A percentile compares a stretch with the other conserved stretches of the same genome.
These are phyloP conservation scores for Rhytidiadelphus loreus DNA, from an alignment of 225 moss, liverwort and hornwort species.

Conservation along the genomic window DNA sequence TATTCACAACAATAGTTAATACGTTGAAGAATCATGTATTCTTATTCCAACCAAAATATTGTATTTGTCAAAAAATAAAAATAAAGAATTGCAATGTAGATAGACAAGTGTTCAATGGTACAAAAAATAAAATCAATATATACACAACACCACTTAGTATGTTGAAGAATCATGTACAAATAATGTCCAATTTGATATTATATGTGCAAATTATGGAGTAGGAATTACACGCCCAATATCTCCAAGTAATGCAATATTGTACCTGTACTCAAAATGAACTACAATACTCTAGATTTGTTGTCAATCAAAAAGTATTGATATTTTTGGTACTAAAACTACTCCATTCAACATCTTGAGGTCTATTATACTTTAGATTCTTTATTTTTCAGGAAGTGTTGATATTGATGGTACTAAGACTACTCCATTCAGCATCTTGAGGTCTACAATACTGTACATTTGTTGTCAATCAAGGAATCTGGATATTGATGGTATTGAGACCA, in stretches of 20 bases:
- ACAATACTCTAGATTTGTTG: background rate
- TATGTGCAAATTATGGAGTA: background rate
- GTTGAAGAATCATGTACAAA: background rate
- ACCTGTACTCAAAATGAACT: rapidly evolving
- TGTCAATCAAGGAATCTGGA: background rate
- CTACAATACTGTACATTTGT: rapidly evolving
- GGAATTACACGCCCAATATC: background rate
- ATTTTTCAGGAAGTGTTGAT: background rate
- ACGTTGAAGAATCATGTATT: no score
- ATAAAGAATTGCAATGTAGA: no score
- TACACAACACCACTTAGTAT: no score
- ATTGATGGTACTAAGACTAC: background rate
- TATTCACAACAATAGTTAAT: no score
- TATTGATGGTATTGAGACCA: background rate
- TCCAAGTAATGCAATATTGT: background rate
- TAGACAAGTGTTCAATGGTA: no score
- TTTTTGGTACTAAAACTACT: background rate
- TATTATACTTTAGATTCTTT: background rate
- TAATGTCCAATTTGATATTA: background rate
- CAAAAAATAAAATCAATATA: no score
- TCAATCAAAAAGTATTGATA: background rate
- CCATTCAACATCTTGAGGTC: background rate
- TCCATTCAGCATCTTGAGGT: background rate
- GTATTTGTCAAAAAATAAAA: no score
- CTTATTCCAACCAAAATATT: no score